Evolutionary conservation across 2,329 filamentous ascomycete genomes (phyloP).

Genomic region (Fusarium sp.): DNA sequence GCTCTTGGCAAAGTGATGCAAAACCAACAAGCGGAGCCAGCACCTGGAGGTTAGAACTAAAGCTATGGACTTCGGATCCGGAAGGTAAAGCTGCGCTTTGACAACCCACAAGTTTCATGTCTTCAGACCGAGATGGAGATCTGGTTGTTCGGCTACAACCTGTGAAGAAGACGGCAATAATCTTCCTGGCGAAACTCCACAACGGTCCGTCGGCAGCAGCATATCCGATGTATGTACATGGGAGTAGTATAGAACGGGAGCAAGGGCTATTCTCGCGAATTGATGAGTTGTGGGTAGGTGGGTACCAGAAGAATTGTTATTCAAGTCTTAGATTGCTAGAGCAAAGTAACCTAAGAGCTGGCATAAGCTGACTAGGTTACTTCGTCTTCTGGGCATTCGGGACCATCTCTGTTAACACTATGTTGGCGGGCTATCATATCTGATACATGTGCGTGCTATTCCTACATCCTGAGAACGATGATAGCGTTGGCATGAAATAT

Average conservation of each 20-base stretch:
- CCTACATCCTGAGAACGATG: background rate
- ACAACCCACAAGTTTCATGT: background rate
- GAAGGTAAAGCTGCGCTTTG: background rate
- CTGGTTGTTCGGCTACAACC: background rate
- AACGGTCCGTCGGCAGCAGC: background rate
- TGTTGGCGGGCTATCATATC: background rate
- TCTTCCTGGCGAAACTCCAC: background rate
- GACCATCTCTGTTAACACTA: background rate
- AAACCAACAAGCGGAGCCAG: background rate
- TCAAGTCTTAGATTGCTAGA: accelerated
- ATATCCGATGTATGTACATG: background rate
- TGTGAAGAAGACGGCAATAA: background rate
- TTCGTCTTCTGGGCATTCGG: accelerated
- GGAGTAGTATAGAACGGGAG: background rate
- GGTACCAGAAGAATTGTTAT: background rate
- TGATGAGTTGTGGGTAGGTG: background rate
- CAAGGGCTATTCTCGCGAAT: background rate
- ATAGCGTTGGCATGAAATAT: background rate
- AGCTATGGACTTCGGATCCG: background rate
- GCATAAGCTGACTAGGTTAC: background rate
- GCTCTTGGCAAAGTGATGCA: background rate
- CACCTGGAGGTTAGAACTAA: background rate
- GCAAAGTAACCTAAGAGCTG: background rate
- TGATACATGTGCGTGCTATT: background rate
- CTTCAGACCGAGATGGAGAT: background rate